Evolutionary conservation across 2,329 filamentous ascomycete species (phyloP), one percentile per base, ranked within the genome.

Genomic region (Keithomyces neogunnii): DNA sequence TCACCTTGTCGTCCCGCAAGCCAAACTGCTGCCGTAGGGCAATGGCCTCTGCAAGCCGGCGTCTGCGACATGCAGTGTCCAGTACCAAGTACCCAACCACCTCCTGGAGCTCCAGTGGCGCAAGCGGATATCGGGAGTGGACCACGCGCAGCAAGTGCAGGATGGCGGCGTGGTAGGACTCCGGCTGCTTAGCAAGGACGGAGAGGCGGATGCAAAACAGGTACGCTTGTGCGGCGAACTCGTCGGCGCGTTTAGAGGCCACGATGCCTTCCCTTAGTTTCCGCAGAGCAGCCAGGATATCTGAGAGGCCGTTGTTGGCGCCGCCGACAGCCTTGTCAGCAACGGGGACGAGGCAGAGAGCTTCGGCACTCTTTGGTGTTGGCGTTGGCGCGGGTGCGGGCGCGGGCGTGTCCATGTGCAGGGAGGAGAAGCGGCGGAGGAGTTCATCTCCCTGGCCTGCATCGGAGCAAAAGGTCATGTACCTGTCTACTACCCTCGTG

Each of bases 231-330:
- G 87, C 82, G 1, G 92, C 85, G 68, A 99, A 99, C 49, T 81
- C 75, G 63, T 96, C 88, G 36, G 77, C 73, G 26, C 91, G 82
- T 49, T 83, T 81, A 7, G 87, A 84, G 10, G 88, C 88, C 3
- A 95, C 81, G 46, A 97, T 85, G 29, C 86, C 91, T 72, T 99
- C 93, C 51, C 93, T 84, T 33, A 99, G 80, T 67, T 96, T 97
- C 55, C 93, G 85, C 64, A 97, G 84, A 3, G 92, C 88, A 61
- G 88, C 80, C 50, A 96, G 76, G 49, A 97, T 82, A 26, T 80
- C 81, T 2, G 85, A 79, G 32, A 96, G 77, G 57, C 87, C 83
- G 57, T 81, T 79, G 10, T 19, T 19, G 19, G 19, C 19, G 79
- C 77, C 51, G 78, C 73, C 58, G 59, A 57, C 6, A 61, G 19